Percentiles rank a stretch among this genome's conserved stretches.
Evolutionary conservation across 2,329 filamentous ascomycete species (phyloP).

Genomic region (Beauveria sp.): DNA sequence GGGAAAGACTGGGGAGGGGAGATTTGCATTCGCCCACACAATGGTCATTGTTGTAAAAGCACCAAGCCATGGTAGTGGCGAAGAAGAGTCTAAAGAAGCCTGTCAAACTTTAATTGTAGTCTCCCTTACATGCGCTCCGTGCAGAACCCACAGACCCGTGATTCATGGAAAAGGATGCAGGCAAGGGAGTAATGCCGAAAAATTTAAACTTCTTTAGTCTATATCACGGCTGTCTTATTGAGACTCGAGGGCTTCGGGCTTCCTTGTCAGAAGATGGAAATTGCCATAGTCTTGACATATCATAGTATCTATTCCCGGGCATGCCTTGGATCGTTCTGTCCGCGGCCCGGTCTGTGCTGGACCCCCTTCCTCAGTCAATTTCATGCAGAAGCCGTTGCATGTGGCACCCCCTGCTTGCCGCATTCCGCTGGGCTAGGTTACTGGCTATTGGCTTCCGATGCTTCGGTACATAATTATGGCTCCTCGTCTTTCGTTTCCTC

Average conservation of each 20-base stretch:
- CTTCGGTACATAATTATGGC: neutral
- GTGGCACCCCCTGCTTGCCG: neutral
- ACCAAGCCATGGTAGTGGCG: neutral
- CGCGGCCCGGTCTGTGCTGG: neutral
- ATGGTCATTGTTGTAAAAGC: neutral
- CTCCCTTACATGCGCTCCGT: neutral
- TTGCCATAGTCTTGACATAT: neutral
- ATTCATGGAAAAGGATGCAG: neutral
- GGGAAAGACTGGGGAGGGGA: neutral
- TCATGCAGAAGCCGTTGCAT: neutral
- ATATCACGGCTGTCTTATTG: too few relatives aligned
- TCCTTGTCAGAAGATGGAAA: too few relatives aligned
- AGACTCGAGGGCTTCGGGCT: too few relatives aligned
- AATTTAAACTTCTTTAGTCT: too few relatives aligned
- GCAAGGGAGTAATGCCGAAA: too few relatives aligned
- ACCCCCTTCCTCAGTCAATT: neutral
- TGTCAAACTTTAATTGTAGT: neutral
- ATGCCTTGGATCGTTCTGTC: neutral
- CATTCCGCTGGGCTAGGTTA: too few relatives aligned
- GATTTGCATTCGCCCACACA: too few relatives aligned
- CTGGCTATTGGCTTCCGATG: neutral
- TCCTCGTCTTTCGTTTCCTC: too few relatives aligned
- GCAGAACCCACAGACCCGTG: conserved; percentile 4
- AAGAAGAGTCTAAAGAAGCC: neutral
- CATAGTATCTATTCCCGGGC: neutral